phyloP scores from a whole-genome alignment of 2,329 filamentous ascomycete genomes.

The Epichloe scottii region DNA sequence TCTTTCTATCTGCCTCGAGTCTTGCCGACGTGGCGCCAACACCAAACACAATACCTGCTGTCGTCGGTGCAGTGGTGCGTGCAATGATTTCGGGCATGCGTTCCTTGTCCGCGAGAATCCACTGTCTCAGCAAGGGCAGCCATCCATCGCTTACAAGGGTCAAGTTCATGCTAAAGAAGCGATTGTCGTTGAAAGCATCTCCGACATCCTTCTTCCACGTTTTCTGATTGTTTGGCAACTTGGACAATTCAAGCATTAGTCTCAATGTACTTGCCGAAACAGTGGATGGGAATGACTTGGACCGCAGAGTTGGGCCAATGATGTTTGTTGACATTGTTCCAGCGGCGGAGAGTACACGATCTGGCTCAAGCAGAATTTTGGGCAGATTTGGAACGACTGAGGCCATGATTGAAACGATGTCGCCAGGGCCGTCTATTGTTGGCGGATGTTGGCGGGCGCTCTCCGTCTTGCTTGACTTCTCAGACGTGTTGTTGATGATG shows the following conservation, averaged over 20 bases:
- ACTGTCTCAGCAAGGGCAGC: conserved; percentile 75
- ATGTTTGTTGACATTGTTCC: conserved; percentile 73
- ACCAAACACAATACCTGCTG: conserved; percentile 95
- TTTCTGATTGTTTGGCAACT: conserved; percentile 70
- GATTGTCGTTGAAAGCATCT: conserved; percentile 82
- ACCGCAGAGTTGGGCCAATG: conserved; percentile 68
- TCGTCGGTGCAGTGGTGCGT: conserved; percentile 72
- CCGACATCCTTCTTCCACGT: conserved; percentile 85
- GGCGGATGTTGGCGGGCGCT: conserved; percentile 20
- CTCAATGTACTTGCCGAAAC: conserved; percentile 58
- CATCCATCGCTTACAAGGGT: conserved; percentile 59
- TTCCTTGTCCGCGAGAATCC: conserved; percentile 78
- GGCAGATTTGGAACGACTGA: conserved; percentile 68
- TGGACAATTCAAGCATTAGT: conserved; percentile 65
- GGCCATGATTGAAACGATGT: conserved; percentile 69
- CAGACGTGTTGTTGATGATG: conserved; percentile 21
- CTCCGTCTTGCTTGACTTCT: conserved; percentile 23
- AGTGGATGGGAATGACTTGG: conserved; percentile 78
- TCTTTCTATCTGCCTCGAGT: conserved; percentile 87
- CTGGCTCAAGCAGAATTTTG: conserved; percentile 72
- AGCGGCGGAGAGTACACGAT: conserved; percentile 68
- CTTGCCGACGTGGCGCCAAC: conserved; percentile 88
- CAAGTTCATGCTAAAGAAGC: conserved; percentile 65
- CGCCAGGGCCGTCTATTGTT: conserved; percentile 40
- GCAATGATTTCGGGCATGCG: conserved; percentile 68